Base-by-base conservation (phyloP, 2,329 filamentous ascomycete genomes). In the Penicillium occitanis region DNA sequence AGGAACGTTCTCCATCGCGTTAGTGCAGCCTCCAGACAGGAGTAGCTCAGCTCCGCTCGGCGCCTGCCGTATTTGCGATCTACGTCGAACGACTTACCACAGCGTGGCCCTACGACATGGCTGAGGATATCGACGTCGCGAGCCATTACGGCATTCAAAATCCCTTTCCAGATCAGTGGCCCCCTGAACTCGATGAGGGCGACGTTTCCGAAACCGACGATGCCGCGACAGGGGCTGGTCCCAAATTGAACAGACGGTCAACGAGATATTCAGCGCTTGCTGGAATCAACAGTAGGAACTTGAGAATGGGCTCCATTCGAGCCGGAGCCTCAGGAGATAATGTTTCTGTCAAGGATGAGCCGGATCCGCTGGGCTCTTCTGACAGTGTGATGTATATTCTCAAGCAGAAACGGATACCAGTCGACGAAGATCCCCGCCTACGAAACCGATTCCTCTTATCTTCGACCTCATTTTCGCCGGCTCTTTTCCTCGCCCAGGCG, bases 391-490 rank as follows among this genome's bases (percentile, higher is more conserved):
- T 97, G 63, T 86, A 89, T 71, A 87, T 92, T 44, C 80, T 99
- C 72, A 89, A 90, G 74, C 86, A 90, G 70, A 83, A 90, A 69
- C 93, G 93, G 1, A 78, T 97, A 50, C 88, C 90, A 0, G 85
- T 97, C 14, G 92, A 97, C 74, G 92, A 97, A 72, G 93, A 98
- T 74, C 80, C 87, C 63, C 87, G 89, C 72, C 79, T 96, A 71
- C 88, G 92, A 66, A 97, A 97, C 75, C 91, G 93, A 69, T 99
- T 98, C 79, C 86, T 99, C 65, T 87, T 99, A 25, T 97, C 93
- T 11, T 98, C 94, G 17, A 98, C 94, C 13, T 93, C 91, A 61
- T 99, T 99, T 81, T 96, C 93, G 0, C 95, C 95, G 1, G 88
- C 91, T 2, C 83, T 97, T 7, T 99, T 97, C 77, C 85, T 99